Evolutionary conservation across 139 green algal genomes (phyloP).

Genomic region (Ettlia oleoabundans): DNA sequence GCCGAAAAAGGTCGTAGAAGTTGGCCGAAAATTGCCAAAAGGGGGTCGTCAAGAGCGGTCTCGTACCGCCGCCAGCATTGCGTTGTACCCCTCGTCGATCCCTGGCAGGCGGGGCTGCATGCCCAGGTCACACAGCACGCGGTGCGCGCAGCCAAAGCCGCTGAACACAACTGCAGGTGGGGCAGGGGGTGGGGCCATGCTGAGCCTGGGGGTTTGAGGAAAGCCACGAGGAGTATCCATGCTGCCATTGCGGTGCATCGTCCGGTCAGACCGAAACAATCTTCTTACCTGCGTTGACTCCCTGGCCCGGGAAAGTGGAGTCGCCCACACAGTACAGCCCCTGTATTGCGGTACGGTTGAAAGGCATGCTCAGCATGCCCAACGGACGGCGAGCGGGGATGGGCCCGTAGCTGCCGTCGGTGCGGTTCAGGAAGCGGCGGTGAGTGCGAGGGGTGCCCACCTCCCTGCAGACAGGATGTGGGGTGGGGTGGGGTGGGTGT

Average conservation of each 20-base stretch:
- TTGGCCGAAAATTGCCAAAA: too few relatives aligned
- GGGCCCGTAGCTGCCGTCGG: constrained; percentile 93
- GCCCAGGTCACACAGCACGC: constrained; percentile 85
- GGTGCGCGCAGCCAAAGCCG: constrained; percentile 92
- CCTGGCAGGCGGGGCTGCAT: constrained; percentile 66
- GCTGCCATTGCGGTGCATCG: too few relatives aligned
- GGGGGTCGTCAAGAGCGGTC: constrained; percentile 21
- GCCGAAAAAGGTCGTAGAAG: too few relatives aligned
- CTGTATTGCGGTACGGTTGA: constrained; percentile 84
- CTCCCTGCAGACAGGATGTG: constrained; percentile 42
- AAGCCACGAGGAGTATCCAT: too few relatives aligned
- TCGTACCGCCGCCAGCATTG: constrained; percentile 22
- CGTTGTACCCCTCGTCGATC: constrained; percentile 73
- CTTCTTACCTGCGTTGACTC: constrained; percentile 77
- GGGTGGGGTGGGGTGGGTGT: neutral
- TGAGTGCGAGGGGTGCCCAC: constrained; percentile 94
- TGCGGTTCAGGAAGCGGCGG: constrained; percentile 86
- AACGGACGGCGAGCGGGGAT: constrained; percentile 86
- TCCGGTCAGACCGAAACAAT: too few relatives aligned
- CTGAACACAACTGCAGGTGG: constrained; percentile 89
- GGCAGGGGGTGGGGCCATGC: neutral
- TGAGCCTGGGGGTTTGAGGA: too few relatives aligned
- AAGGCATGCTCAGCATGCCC: constrained; percentile 95
- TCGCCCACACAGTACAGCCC: constrained; percentile 97
- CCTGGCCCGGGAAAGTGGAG: constrained; percentile 93